Percentiles rank a stretch among this genome's conserved stretches.
Conservation (phyloP, 768 basidiomycete genomes). For the Zangia roseola region DNA sequence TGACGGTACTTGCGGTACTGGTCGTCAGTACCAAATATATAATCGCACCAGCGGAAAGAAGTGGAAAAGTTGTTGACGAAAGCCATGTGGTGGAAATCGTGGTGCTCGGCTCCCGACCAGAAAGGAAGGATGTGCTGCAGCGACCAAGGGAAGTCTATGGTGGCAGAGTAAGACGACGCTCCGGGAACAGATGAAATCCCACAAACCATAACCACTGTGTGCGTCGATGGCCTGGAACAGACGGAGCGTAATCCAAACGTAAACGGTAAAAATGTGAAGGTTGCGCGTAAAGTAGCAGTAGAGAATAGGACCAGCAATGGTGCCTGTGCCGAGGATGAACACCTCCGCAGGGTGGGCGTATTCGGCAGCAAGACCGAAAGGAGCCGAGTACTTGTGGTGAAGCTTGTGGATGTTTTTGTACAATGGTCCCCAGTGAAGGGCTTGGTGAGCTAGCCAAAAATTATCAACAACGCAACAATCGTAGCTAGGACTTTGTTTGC, state of each 20-base stretch:
- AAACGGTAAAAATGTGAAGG: constrained; percentile 91
- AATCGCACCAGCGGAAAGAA: constrained; percentile 93
- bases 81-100: constrained; percentile 98
- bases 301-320: constrained; percentile 83
- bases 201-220: constrained; percentile 90
- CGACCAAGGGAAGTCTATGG: constrained; percentile 93
- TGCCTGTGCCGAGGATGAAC: constrained; percentile 90
- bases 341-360: constrained; percentile 98
- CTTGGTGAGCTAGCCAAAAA: constrained; percentile 70
- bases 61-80: constrained; percentile 94
- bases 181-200: background rate
- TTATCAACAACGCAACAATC: constrained; percentile 1
- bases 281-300: constrained; percentile 72
- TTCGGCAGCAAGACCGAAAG: constrained; percentile 96
- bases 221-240: constrained; percentile 98
- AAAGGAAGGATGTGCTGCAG: constrained; percentile 89
- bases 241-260: constrained; percentile 89
- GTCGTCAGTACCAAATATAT: constrained; percentile 83
- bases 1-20: constrained; percentile 83
- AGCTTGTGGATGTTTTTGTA: constrained; percentile 96
- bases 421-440: constrained; percentile 77
- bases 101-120: constrained; percentile 97
- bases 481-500: background rate
- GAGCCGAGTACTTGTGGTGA: constrained; percentile 96
- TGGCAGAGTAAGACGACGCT: background rate